Evolutionary conservation across 1,284 basidiomycete species (phyloP).

Genomic region (Nidula niveotomentosa): DNA sequence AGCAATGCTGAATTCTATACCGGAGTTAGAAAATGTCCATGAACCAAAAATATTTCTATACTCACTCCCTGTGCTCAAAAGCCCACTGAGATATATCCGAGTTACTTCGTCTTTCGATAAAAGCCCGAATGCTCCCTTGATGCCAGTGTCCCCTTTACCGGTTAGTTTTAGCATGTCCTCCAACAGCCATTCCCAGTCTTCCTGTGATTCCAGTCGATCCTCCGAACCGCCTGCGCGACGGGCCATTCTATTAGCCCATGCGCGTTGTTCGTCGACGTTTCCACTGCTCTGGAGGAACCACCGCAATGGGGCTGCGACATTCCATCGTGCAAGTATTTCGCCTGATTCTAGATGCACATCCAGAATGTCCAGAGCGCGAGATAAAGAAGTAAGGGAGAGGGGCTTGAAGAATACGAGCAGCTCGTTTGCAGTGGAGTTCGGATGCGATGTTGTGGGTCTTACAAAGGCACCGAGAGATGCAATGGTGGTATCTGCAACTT

Average conservation of each 20-base stretch:
- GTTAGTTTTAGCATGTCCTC: slow-evolving; percentile 88
- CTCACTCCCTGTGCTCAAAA: slow-evolving; percentile 87
- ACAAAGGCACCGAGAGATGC: slow-evolving; percentile 79
- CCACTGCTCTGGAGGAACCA: slow-evolving; percentile 84
- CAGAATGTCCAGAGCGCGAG: slow-evolving; percentile 82
- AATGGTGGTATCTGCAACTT: slow-evolving; percentile 78
- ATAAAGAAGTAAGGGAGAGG: slow-evolving; percentile 71
- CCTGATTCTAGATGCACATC: slow-evolving; percentile 94
- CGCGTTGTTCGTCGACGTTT: slow-evolving; percentile 71
- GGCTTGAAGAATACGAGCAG: slow-evolving; percentile 82
- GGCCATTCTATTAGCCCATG: slow-evolving; percentile 86
- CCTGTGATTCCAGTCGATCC: slow-evolving; percentile 56
- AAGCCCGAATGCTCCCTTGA: slow-evolving; percentile 78
- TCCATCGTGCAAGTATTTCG: slow-evolving; percentile 88
- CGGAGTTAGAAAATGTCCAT: too few relatives aligned
- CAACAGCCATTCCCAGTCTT: slow-evolving; percentile 84
- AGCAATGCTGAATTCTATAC: slow-evolving; percentile 77
- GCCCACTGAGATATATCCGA: slow-evolving; percentile 79
- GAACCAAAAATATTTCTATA: slow-evolving; percentile 16
- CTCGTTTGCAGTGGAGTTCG: slow-evolving; percentile 64
- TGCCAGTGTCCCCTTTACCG: slow-evolving; percentile 58
- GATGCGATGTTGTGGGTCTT: slow-evolving; percentile 65
- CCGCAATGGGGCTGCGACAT: slow-evolving; percentile 73
- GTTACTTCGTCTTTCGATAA: slow-evolving; percentile 71
- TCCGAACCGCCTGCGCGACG: slow-evolving; percentile 62